Conservation (phyloP, 2,329 filamentous ascomycete species). For the Ophiosphaerella herpotricha region DNA sequence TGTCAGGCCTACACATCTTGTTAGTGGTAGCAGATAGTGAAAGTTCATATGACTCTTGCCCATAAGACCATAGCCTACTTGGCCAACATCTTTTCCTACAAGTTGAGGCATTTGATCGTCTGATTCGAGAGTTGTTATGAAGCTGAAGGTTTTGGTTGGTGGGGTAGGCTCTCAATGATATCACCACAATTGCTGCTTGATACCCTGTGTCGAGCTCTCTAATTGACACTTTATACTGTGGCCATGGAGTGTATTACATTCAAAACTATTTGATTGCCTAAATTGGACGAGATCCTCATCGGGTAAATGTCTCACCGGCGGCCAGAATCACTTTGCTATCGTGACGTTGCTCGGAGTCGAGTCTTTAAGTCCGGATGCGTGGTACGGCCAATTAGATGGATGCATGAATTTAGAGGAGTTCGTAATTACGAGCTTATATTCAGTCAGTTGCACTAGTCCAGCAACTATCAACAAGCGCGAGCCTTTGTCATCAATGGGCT, state of each 20-base stretch:
- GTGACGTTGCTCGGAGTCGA: too few relatives aligned
- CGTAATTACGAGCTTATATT: too few relatives aligned
- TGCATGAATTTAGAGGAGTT: too few relatives aligned
- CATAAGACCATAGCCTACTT: slow-evolving; percentile 56
- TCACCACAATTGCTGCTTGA: background rate
- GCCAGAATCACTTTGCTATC: too few relatives aligned
- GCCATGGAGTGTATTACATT: background rate
- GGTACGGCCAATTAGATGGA: too few relatives aligned
- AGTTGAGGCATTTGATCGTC: slow-evolving; percentile 38
- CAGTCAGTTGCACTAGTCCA: too few relatives aligned
- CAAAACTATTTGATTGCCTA: too few relatives aligned
- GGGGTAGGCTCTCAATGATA: background rate
- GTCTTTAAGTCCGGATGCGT: too few relatives aligned
- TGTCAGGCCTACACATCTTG: slow-evolving; percentile 46
- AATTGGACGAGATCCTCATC: too few relatives aligned
- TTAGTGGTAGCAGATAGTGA: slow-evolving; percentile 11
- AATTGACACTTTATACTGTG: background rate
- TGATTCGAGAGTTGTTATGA: background rate
- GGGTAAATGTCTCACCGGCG: too few relatives aligned
- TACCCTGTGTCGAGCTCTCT: background rate
- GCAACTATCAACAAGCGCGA: too few relatives aligned
- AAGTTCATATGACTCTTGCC: slow-evolving; percentile 29
- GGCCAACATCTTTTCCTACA: slow-evolving; percentile 45
- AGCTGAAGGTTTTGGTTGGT: background rate
- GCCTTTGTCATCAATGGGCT: too few relatives aligned